Percentiles rank a stretch among this genome's conserved stretches.
phyloP scores from a whole-genome alignment of 768 basidiomycete genomes.

The Leccinum broughii region DNA sequence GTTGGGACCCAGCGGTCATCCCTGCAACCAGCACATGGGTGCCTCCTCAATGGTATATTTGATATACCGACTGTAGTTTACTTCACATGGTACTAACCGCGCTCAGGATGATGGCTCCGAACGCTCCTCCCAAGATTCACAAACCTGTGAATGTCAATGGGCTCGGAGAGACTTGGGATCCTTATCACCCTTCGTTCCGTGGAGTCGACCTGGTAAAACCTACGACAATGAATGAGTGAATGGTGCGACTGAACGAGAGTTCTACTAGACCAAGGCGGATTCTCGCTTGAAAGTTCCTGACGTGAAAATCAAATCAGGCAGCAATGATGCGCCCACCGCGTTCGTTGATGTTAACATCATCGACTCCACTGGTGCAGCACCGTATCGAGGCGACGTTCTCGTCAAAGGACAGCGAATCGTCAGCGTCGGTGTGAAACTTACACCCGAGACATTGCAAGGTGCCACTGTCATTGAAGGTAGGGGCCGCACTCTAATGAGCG shows the following conservation, averaged over 20 bases:
- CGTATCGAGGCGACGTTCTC: constrained; percentile 37
- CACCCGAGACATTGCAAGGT: constrained; percentile 20
- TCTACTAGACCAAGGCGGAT: constrained; percentile 22
- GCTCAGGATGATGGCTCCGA: constrained; percentile 23
- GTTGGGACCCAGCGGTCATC: constrained; percentile 27
- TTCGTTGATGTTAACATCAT: constrained; percentile 35
- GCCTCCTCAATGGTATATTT: constrained; percentile 26
- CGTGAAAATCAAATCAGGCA: constrained; percentile 26
- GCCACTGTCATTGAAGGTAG: constrained; percentile 30
- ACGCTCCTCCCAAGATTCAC: constrained; percentile 1
- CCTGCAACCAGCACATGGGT: constrained; percentile 28
- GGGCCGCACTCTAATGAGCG: constrained; percentile 39
- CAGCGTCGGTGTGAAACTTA: constrained; percentile 28
- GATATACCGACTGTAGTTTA: background rate
- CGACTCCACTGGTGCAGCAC: constrained; percentile 35
- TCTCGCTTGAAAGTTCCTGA: constrained; percentile 23
- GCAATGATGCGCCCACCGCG: constrained; percentile 22
- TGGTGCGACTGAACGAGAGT: background rate
- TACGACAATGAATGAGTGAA: background rate
- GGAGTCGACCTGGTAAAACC: constrained; percentile 24
- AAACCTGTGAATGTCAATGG: constrained; percentile 16
- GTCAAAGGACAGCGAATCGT: constrained; percentile 32
- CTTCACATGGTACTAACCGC: background rate
- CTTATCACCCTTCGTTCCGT: constrained; percentile 20
- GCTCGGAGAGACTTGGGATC: constrained; percentile 28